Conservation (phyloP, 257 asterid genomes). For the Penstemon davidsonii region DNA sequence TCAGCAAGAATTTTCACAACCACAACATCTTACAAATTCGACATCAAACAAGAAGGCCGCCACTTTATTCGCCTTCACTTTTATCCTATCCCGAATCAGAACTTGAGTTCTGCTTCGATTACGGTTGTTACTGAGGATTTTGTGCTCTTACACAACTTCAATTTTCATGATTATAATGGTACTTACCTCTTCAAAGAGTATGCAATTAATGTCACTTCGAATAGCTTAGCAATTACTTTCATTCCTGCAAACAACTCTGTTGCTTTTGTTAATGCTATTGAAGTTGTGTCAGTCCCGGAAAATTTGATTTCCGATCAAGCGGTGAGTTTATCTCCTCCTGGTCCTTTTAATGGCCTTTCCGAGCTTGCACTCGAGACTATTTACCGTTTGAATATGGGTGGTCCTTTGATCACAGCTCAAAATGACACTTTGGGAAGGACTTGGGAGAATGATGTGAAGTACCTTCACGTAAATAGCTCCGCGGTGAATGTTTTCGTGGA, state of each 20-base stretch:
- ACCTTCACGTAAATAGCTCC: slow-evolving; percentile 69
- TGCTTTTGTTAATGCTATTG: slow-evolving; percentile 76
- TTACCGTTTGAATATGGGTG: slow-evolving; percentile 74
- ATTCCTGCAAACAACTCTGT: slow-evolving; percentile 50
- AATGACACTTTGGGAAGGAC: slow-evolving; percentile 73
- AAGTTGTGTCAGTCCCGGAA: slow-evolving; percentile 66
- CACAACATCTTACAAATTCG: slow-evolving; percentile 54
- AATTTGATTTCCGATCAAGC: slow-evolving; percentile 58
- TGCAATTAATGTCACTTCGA: slow-evolving; percentile 58
- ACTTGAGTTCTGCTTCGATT: slow-evolving; percentile 54
- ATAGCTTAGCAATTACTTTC: slow-evolving; percentile 48
- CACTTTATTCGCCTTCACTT: slow-evolving; percentile 77
- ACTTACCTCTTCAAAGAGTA: slow-evolving; percentile 61
- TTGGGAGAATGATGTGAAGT: slow-evolving; percentile 73
- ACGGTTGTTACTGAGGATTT: slow-evolving; percentile 64
- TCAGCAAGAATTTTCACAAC: slow-evolving; percentile 55
- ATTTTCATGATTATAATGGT: slow-evolving; percentile 43
- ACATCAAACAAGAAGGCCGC: slow-evolving; percentile 48
- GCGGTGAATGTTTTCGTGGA: slow-evolving; percentile 48
- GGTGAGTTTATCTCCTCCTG: slow-evolving; percentile 33
- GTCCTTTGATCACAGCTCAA: slow-evolving; percentile 63
- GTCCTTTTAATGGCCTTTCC: slow-evolving; percentile 48
- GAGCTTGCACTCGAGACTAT: slow-evolving; percentile 55
- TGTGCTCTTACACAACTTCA: slow-evolving; percentile 64
- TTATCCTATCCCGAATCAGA: slow-evolving; percentile 51